Evolutionary conservation across 106 monocot species (phyloP).

Genomic region (Acanthochlamys bracteata): DNA sequence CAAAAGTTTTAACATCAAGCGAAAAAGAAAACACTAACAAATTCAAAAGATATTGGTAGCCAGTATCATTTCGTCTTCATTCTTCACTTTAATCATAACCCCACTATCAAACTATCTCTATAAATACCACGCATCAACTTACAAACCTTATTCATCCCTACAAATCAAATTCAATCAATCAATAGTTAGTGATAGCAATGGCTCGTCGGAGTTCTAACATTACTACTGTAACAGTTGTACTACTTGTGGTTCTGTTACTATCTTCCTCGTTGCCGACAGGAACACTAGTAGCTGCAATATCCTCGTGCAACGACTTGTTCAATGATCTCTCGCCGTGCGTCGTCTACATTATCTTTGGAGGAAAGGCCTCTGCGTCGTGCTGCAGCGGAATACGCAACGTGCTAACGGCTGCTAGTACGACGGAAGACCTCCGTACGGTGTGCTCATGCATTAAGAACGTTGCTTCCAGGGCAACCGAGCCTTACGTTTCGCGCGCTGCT

Average conservation of each 20-base stretch:
- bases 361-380: not conserved
- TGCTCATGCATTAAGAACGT: conserved; percentile 3
- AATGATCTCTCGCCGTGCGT: not conserved
- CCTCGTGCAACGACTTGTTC: not conserved
- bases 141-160: no score
- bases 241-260: not conserved
- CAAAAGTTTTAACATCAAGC: no score
- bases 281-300: not conserved
- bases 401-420: not conserved
- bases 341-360: not conserved
- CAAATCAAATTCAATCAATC: no score
- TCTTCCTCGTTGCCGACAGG: no score
- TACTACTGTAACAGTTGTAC: not conserved
- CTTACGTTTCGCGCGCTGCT: not conserved
- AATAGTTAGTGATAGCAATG: not conserved
- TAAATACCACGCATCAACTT: no score
- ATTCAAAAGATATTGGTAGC: no score
- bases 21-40: no score
- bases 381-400: not conserved
- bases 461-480: not conserved
- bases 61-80: no score
- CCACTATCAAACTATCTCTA: no score
- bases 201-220: not conserved
- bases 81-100: no score
- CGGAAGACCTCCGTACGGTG: not conserved